Evolutionary conservation across 441 rosid species (phyloP).

Genomic region (Sinapis alba): DNA sequence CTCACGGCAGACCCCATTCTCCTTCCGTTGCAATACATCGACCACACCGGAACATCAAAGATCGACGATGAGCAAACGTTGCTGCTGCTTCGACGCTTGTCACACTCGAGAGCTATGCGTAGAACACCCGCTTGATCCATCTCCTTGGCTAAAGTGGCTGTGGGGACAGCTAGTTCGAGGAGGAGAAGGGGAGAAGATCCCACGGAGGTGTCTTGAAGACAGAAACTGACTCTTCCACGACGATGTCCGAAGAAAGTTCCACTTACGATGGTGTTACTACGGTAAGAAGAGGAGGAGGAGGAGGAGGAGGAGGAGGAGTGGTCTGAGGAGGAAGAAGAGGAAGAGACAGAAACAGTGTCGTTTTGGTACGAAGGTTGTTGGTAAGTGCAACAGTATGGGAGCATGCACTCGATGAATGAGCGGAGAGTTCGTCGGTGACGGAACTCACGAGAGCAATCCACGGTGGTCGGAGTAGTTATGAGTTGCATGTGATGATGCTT

Average conservation of each 20-base stretch:
- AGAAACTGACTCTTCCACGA: background rate
- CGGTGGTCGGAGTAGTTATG: background rate
- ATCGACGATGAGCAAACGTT: background rate
- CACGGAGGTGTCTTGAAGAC: background rate
- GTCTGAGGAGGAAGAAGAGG: background rate
- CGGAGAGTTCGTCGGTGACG: background rate
- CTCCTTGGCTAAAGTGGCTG: background rate
- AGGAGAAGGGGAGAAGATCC: background rate
- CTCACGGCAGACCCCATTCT: background rate
- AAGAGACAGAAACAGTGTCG: background rate
- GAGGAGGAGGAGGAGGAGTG: background rate
- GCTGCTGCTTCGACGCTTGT: background rate
- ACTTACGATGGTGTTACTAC: background rate
- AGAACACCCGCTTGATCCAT: background rate
- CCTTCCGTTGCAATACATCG: background rate
- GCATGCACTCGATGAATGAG: background rate
- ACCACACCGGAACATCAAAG: background rate
- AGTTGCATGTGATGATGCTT: background rate
- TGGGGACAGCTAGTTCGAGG: background rate
- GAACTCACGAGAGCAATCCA: background rate
- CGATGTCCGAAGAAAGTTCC: background rate
- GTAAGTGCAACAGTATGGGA: conserved; percentile 1
- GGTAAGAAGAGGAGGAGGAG: background rate
- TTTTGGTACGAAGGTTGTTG: background rate
- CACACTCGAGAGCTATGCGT: background rate